Percentiles rank a stretch among this genome's conserved stretches.
These are phyloP conservation scores for Solanum verrucosum DNA, from an alignment of 257 asterid species.

Conservation along the genomic window DNA sequence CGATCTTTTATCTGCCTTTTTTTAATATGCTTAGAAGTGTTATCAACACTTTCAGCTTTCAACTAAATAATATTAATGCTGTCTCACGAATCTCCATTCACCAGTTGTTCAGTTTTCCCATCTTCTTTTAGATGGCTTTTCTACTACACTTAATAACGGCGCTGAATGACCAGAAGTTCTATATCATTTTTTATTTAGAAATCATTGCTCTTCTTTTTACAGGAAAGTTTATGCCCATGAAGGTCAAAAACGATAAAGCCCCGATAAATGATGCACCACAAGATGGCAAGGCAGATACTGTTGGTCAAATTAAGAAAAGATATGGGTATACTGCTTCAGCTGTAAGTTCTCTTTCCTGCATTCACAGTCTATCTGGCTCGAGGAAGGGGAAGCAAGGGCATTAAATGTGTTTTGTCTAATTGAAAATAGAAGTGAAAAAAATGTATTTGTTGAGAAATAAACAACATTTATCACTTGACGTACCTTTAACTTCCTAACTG, in stretches of 20 bases:
- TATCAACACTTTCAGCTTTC: not conserved
- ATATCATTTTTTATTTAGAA: not conserved
- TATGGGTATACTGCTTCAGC: slow-evolving; percentile 65
- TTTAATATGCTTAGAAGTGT: not conserved
- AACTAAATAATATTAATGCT: not conserved
- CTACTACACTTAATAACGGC: not conserved
- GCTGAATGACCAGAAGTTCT: not conserved
- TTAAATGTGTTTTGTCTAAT: not conserved
- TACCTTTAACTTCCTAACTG: not conserved
- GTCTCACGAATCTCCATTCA: not conserved
- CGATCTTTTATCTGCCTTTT: not conserved
- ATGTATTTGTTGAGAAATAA: not conserved
- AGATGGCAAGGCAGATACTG: slow-evolving; percentile 48
- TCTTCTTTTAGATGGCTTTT: not conserved
- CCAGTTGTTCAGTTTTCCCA: not conserved
- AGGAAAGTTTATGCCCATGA: slow-evolving; percentile 56
- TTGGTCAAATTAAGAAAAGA: slow-evolving; percentile 85
- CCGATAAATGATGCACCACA: slow-evolving; percentile 33
- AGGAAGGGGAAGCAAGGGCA: not conserved
- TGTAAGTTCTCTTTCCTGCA: slow-evolving; percentile 28
- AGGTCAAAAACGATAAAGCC: slow-evolving; percentile 52
- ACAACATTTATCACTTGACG: not conserved
- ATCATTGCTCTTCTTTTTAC: slow-evolving; percentile 1
- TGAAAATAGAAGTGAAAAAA: not conserved
- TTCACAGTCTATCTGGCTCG: not conserved